A percentile compares a stretch with the other conserved stretches of the same genome.
These are phyloP conservation scores for Blastobotrys niveus DNA, from an alignment of 1,139 yeast species.

Conservation along the genomic window DNA sequence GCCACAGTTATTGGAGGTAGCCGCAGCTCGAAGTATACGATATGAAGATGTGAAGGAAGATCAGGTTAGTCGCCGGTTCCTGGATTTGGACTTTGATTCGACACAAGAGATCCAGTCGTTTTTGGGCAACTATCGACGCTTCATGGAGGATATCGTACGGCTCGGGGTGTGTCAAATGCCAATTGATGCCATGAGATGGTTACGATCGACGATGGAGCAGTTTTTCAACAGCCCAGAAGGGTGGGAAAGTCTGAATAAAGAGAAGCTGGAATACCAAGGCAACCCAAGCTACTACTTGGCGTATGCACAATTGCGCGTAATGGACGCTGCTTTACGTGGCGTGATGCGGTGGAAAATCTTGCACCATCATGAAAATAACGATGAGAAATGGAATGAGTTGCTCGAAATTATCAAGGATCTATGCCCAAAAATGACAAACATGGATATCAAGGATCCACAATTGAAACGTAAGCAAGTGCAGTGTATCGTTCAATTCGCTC, in stretches of 20 bases:
- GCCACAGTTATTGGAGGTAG: conserved; percentile 64
- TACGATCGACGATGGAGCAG: conserved; percentile 62
- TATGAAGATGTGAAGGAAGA: conserved; percentile 66
- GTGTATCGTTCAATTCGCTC: conserved; percentile 95
- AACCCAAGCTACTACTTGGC: conserved; percentile 72
- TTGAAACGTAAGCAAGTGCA: conserved; percentile 82
- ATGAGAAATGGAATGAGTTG: conserved; percentile 49
- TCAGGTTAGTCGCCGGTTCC: conserved; percentile 55
- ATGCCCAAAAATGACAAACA: conserved; percentile 69
- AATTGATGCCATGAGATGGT: conserved; percentile 74
- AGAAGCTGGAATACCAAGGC: conserved; percentile 51
- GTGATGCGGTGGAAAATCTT: conserved; percentile 95
- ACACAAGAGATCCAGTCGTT: conserved; percentile 74
- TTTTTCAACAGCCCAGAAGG: conserved; percentile 70
- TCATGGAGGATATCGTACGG: conserved; percentile 86
- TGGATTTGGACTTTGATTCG: conserved; percentile 84
- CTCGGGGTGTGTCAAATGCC: conserved; percentile 83
- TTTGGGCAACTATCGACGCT: conserved; percentile 71
- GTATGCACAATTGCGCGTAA: conserved; percentile 74
- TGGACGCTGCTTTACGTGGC: conserved; percentile 88
- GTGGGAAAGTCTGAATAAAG: conserved; percentile 51
- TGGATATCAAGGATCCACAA: conserved; percentile 74
- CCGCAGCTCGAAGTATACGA: conserved; percentile 73
- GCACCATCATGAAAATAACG: conserved; percentile 64
- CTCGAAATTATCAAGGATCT: conserved; percentile 64